phyloP scores from a whole-genome alignment of 768 basidiomycete species.

The Cantharellus cinnabarinus region DNA sequence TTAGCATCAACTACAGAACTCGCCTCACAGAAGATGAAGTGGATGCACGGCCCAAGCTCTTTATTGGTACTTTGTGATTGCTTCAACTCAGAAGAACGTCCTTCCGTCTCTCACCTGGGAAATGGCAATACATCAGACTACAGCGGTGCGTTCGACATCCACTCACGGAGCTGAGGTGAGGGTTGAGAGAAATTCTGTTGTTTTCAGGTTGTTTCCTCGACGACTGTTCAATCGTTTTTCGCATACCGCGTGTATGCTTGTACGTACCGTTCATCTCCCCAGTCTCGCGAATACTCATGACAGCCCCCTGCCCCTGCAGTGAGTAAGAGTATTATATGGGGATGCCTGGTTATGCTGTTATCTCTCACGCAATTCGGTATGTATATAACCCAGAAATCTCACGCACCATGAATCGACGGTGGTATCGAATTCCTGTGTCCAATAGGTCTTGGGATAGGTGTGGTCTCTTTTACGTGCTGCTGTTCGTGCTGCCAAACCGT shows the following conservation, averaged over 20 bases:
- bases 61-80: neutral
- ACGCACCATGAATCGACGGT: too few relatives aligned
- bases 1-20: neutral
- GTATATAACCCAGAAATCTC: too few relatives aligned
- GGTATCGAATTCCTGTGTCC: too few relatives aligned
- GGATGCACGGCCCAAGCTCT: neutral
- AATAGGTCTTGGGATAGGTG: too few relatives aligned
- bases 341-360: too few relatives aligned
- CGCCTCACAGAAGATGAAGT: neutral
- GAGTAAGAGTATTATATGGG: too few relatives aligned
- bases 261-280: neutral
- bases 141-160: neutral
- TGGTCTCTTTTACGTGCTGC: too few relatives aligned
- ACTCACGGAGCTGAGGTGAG: neutral
- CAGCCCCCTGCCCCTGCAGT: too few relatives aligned
- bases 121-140: neutral
- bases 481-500: too few relatives aligned
- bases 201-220: neutral
- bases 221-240: neutral
- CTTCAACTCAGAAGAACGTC: too few relatives aligned
- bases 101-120: neutral
- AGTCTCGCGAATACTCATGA: too few relatives aligned
- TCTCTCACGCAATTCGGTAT: too few relatives aligned
- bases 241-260: neutral
- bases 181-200: neutral